Evolutionary conservation across 805 yeast genomes (phyloP), one percentile per base, ranked within the genome.

Genomic region (Hyphopichia homilentoma): DNA sequence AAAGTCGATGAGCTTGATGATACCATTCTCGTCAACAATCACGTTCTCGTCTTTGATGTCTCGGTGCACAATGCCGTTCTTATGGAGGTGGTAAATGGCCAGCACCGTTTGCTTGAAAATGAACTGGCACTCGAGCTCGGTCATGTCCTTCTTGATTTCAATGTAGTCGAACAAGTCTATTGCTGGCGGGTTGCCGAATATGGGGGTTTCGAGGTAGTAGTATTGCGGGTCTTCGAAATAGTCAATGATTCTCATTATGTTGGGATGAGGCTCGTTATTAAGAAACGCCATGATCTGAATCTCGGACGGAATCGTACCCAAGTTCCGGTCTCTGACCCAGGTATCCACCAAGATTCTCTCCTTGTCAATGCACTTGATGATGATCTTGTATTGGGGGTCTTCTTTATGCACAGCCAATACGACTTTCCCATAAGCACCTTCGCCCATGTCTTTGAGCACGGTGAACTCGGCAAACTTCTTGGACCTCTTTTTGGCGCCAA

Each of bases 361-460:
- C 50, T 93, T 93, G 52, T 85, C 84, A 30, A 93, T 93, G 46
- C 94, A 79, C 57, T 93, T 93, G 37, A 89, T 76, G 12, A 93
- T 85, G 25, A 87, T 81, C 39, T 70, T 74, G 53, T 84, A 81
- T 2, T 59, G 59, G 0, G 75, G 70, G 44, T 84, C 87, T 17
- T 70, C 66, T 28, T 72, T 75, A 49, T 81, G 84, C 53, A 74
- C 74, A 4, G 85, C 93, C 16, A 86, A 68, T 16, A 86, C 81
- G 13, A 93, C 98, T 51, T 86, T 85, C 8, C 98, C 98, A 51
- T 93, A 93, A 0, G 97, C 96, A 23, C 98, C 98, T 55, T 84
- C 90, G 1, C 98, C 98, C 79, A 93, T 77, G 40, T 79, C 77
- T 52, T 84, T 83, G 27, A 87, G 28, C 1, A 84, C 73, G 1